Percentiles rank a stretch among this genome's conserved stretches.
Evolutionary conservation across 805 yeast genomes (phyloP).

Genomic region (Dipodascus albidus): DNA sequence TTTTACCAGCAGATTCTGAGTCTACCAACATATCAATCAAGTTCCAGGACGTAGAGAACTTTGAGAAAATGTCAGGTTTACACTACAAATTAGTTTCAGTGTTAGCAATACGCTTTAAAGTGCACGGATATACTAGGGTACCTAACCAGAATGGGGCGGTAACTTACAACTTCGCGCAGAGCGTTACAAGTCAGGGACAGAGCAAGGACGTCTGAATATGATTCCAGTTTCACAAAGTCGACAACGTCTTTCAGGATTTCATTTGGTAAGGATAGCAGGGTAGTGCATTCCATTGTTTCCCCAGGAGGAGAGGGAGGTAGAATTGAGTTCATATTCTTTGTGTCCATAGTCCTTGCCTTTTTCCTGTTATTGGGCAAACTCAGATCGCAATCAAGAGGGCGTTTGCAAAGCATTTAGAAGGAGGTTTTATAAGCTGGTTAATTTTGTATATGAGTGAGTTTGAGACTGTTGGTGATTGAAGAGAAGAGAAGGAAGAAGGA

Average conservation of each 20-base stretch:
- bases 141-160: too few species aligned
- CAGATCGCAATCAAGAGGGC: background rate
- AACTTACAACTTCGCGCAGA: background rate
- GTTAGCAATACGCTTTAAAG: too few species aligned
- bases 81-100: background rate
- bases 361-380: background rate
- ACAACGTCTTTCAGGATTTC: background rate
- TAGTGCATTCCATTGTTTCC: background rate
- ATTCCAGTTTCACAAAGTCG: background rate
- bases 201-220: background rate
- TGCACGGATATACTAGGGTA: too few species aligned
- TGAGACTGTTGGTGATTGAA: too few species aligned
- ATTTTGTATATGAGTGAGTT: too few species aligned
- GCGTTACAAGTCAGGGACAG: background rate
- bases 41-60: background rate
- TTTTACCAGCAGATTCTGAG: background rate
- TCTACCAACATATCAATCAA: background rate
- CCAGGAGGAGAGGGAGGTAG: constrained; percentile 1
- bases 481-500: background rate
- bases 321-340: background rate
- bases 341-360: background rate
- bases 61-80: background rate
- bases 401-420: background rate
- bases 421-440: background rate
- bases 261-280: background rate